A percentile compares a stretch with the other conserved stretches of the same genome.
phyloP scores from a whole-genome alignment of 176 grass and related monocot genomes.

The Juncus effusus region DNA sequence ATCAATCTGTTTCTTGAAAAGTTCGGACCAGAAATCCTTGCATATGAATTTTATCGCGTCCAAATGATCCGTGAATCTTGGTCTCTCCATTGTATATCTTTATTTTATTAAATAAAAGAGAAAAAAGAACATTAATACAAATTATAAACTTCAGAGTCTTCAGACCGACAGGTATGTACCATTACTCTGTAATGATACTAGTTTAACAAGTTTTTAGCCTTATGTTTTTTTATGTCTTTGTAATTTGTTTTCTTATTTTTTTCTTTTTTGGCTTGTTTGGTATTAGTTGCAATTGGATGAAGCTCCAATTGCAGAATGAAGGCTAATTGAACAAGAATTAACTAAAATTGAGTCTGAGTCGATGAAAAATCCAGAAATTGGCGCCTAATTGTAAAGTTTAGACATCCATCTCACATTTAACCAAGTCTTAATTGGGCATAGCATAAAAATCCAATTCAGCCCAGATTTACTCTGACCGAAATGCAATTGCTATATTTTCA shows the following conservation, averaged over 20 bases:
- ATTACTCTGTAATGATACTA: too few species aligned
- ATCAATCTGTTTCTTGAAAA: conserved; percentile 98
- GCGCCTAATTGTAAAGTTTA: not conserved
- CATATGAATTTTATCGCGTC: conserved; percentile 99
- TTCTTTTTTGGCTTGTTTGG: too few species aligned
- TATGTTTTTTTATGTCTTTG: too few species aligned
- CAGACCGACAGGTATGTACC: too few species aligned
- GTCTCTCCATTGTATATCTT: conserved; percentile 92
- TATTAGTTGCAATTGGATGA: too few species aligned
- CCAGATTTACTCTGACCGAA: not conserved
- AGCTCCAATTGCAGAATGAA: not conserved
- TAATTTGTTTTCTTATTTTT: too few species aligned
- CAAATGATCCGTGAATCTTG: conserved; percentile 87
- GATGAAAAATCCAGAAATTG: not conserved
- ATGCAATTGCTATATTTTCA: not conserved
- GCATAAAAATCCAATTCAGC: not conserved
- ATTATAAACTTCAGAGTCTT: not conserved
- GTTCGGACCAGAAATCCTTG: conserved; percentile 95
- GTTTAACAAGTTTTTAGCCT: too few species aligned
- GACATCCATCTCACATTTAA: too few species aligned
- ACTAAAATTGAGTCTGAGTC: not conserved
- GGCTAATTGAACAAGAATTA: not conserved
- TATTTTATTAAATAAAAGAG: conserved; percentile 6
- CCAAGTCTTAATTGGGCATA: too few species aligned
- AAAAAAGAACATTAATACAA: not conserved